Percentiles rank a stretch among this genome's conserved stretches.
Evolutionary conservation across 202 grass and related monocot genomes (phyloP).

Genomic region (Setaria viridis): DNA sequence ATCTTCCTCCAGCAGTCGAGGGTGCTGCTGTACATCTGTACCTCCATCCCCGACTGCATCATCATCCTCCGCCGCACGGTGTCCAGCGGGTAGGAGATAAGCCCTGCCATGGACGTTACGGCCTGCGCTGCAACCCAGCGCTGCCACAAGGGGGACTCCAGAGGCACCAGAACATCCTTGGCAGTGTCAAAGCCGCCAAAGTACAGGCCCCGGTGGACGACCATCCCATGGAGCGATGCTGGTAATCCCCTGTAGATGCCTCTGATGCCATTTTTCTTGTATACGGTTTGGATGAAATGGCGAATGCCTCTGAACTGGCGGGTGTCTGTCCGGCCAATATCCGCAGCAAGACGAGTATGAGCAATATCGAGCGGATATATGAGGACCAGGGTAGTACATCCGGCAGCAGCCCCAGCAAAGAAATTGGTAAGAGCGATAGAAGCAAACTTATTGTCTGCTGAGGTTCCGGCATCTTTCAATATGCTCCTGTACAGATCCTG

Average conservation of each 20-base stretch:
- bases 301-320: conserved; percentile 94
- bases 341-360: conserved; percentile 92
- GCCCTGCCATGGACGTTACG: conserved; percentile 77
- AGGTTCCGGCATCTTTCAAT: conserved; percentile 62
- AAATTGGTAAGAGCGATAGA: conserved; percentile 86
- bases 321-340: conserved; percentile 67
- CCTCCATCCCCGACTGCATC: conserved; percentile 92
- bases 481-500: conserved; percentile 86
- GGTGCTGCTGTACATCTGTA: conserved; percentile 73
- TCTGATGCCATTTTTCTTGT: conserved; percentile 73
- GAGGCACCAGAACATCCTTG: conserved; percentile 75
- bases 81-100: conserved; percentile 86
- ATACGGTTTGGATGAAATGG: conserved; percentile 84
- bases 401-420: conserved; percentile 81
- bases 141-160: conserved; percentile 80
- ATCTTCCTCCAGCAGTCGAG: conserved; percentile 92
- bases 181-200: conserved; percentile 94
- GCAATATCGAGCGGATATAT: conserved; percentile 97
- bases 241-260: conserved; percentile 87
- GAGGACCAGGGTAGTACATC: conserved; percentile 91
- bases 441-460: conserved; percentile 53
- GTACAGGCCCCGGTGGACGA: conserved; percentile 89
- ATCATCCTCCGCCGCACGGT: conserved; percentile 94
- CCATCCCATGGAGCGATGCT: conserved; percentile 83
- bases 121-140: conserved; percentile 80